Base-by-base conservation (phyloP, 2,329 filamentous ascomycete species). In the Venturia carpophila region DNA sequence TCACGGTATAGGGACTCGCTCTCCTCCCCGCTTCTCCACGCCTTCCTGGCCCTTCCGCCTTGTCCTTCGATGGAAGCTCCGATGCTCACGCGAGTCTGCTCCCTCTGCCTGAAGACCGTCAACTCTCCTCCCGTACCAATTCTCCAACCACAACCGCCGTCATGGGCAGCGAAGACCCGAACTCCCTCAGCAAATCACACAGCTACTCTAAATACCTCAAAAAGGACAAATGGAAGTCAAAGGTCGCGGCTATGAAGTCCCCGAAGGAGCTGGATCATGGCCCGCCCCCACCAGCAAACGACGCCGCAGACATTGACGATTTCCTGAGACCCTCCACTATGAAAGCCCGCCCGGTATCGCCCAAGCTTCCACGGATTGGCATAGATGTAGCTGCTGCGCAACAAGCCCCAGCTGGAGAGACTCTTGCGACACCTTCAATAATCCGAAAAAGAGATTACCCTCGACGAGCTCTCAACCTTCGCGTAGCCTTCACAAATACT, bases 401-500 rank as follows among this genome's bases (percentile, higher is more conserved):
- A 69, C 73, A 79, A 70, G 43, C 41, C 47, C 78, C 80, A 43
- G 73, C 76, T 60, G 77, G 80, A 56, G 42, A 58, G 7, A 52
- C 15, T 42, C 52, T 71, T 70, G 45, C 67, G 68, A 58, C 42
- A 11, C 64, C 64, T 21, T 52, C 42, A 3, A 45, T 52, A 17
- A 21, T 66, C 17, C 34, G 42, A 6, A 66, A 66, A 60, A 62
- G 64, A 34, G 64, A 66, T 34, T 56, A 63, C 24, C 60, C 64
- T 30, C 58, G 60, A 9, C 42, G 64, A 30, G 45, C 42, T 15
- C 62, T 76, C 68, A 68, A 69, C 11, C 79, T 94, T 67, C 79
- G 79, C 5, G 92, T 97, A 43, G 84, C 82, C 65, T 97, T 97
- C 71, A 83, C 83, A 63, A 85, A 90, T 69, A 83, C 82, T 11